phyloP scores from a whole-genome alignment of 139 green algal species.

The Chlamydomonas eustigma region DNA sequence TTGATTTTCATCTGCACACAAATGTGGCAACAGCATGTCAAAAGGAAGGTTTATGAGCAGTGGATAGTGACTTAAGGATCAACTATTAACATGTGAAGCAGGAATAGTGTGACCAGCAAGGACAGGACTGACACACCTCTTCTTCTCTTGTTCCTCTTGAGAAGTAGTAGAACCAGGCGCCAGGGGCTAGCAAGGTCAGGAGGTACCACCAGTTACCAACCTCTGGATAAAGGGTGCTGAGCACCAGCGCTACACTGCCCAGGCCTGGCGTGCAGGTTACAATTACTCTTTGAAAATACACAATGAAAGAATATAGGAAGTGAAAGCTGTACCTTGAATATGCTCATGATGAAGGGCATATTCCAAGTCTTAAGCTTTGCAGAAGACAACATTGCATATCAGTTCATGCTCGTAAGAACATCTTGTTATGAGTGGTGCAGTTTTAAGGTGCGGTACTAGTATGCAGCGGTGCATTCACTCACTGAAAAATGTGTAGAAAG shows the following conservation, averaged over 20 bases:
- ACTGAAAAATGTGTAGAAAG: constrained; percentile 81
- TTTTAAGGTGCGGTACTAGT: neutral
- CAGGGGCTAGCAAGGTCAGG: constrained; percentile 65
- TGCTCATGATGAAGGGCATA: too few relatives aligned
- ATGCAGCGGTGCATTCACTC: neutral
- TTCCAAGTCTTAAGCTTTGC: too few relatives aligned
- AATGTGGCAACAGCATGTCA: too few relatives aligned
- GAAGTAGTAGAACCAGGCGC: constrained; percentile 79
- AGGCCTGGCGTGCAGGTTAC: constrained; percentile 55
- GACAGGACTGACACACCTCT: constrained; percentile 42
- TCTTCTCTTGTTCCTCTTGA: constrained; percentile 61
- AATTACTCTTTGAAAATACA: too few relatives aligned
- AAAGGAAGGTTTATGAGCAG: neutral
- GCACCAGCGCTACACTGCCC: constrained; percentile 72
- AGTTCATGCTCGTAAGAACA: too few relatives aligned
- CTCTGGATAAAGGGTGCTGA: constrained; percentile 59
- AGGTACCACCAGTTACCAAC: constrained; percentile 81
- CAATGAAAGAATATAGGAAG: too few relatives aligned
- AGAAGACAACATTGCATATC: too few relatives aligned
- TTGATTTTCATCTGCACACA: constrained; percentile 79
- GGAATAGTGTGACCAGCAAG: neutral
- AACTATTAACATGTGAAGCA: neutral
- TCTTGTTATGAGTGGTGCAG: neutral
- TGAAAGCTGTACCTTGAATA: too few relatives aligned
- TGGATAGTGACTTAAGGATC: neutral